Evolutionary conservation across 129 eudicot genomes (phyloP), one percentile per base, ranked within the genome.

Genomic region (Lactuca saligna): DNA sequence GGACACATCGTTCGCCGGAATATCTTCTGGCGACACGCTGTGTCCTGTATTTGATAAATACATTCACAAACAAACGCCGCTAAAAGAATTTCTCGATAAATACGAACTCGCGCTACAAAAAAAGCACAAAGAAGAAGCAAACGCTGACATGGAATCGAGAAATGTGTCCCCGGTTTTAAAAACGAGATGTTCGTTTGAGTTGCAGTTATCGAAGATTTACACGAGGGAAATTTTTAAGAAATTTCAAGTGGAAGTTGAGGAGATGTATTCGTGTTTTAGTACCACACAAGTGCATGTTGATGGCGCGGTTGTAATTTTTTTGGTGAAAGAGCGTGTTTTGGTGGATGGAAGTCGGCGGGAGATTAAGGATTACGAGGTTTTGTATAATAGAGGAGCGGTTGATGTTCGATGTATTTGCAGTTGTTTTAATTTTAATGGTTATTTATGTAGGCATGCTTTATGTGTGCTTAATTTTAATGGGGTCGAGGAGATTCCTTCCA

Each of bases 331-430:
- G 75, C 85, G 96, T 53, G 83, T 78, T 69, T 34, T 86, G 74
- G 82, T 20, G 11, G 96, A 88, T 61, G 96, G 84, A 69, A 85
- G 85, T 55, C 54, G 84, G 78, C 78, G 94, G 79, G 97, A 91
- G 73, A 69, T 91, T 4, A 79, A 74, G 78, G 96, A 88, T 73
- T 91, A 68, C 32, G 96, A 91, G 74, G 96, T 91, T 65, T 71
- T 87, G 33, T 91, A 87, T 75, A 83, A 91, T 32, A 78, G 88
- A 69, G 88, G 81, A 61, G 87, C 90, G 42, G 79, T 82, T 15
- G 97, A 91, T 71, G 96, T 91, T 38, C 83, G 89, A 34, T 91
- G 97, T 79, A 91, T 91, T 9, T 91, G 96, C 77, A 85, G 93
- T 77, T 88, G 96, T 75, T 91, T 85, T 60, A 91, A 91, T 82